Percentiles rank a stretch among this genome's conserved stretches.
Conservation (phyloP, 2,329 filamentous ascomycete genomes). For the Hansfordia pulvinata region DNA sequence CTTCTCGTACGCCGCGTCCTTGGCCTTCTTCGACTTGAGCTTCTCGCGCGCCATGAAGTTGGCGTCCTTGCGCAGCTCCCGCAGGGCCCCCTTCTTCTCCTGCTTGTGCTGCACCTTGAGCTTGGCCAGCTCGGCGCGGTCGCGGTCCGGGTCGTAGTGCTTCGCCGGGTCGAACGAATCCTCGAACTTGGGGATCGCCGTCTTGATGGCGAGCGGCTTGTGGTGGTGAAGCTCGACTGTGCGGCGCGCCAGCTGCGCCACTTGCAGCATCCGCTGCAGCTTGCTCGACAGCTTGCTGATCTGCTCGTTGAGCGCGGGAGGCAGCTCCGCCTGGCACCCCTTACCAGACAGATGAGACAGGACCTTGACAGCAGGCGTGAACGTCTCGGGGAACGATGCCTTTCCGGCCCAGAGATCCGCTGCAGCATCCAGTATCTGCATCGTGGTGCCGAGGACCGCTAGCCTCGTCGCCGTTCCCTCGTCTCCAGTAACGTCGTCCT, state of each 20-base stretch:
- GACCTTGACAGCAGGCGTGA: slow-evolving; percentile 47
- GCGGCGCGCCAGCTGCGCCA: slow-evolving; percentile 54
- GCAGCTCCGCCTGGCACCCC: slow-evolving; percentile 34
- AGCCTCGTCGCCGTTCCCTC: slow-evolving; percentile 26
- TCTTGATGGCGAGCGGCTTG: slow-evolving; percentile 75
- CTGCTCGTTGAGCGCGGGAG: slow-evolving; percentile 24
- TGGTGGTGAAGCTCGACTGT: slow-evolving; percentile 85
- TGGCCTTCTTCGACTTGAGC: slow-evolving; percentile 82
- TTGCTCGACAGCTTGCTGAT: slow-evolving; percentile 28
- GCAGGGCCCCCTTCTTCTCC: slow-evolving; percentile 87
- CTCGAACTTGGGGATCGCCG: slow-evolving; percentile 86
- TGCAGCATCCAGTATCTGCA: slow-evolving; percentile 52
- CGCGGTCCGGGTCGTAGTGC: slow-evolving; percentile 92
- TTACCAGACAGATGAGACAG: slow-evolving; percentile 48
- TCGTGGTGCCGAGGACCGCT: slow-evolving; percentile 46
- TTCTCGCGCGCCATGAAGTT: slow-evolving; percentile 88
- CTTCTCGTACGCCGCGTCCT: slow-evolving; percentile 86
- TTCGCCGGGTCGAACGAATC: slow-evolving; percentile 87
- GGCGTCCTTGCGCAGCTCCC: slow-evolving; percentile 89
- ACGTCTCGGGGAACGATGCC: slow-evolving; percentile 65
- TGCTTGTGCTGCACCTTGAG: slow-evolving; percentile 85
- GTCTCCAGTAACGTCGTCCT: slow-evolving; percentile 13
- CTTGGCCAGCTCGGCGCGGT: slow-evolving; percentile 74
- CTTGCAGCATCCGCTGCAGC: slow-evolving; percentile 39
- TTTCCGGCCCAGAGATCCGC: slow-evolving; percentile 63